phyloP scores from a whole-genome alignment of 192 early-diverging fungal species.

The Backusella macrospora region DNA sequence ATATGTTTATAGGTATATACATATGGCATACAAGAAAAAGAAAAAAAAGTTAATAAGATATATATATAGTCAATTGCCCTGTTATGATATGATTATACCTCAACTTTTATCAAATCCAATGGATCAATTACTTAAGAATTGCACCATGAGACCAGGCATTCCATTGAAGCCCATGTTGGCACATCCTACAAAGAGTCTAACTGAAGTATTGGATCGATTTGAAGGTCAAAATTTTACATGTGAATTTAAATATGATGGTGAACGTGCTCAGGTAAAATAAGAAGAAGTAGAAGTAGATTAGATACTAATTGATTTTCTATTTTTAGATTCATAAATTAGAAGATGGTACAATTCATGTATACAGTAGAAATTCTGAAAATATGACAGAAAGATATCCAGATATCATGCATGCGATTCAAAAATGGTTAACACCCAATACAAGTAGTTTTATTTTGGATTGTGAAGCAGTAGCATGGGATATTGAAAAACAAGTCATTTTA shows the following conservation, averaged over 20 bases:
- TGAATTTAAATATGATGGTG: constrained; percentile 99
- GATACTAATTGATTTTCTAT: not conserved
- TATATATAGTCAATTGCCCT: constrained; percentile 80
- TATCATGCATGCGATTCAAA: constrained; percentile 75
- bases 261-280: constrained; percentile 77
- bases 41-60: not conserved
- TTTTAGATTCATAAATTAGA: constrained; percentile 81
- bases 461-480: constrained; percentile 99
- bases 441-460: constrained; percentile 96
- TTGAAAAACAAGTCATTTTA: constrained; percentile 74
- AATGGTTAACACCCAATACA: constrained; percentile 61
- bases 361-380: constrained; percentile 95
- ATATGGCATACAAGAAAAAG: not conserved
- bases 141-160: constrained; percentile 93
- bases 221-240: constrained; percentile 93
- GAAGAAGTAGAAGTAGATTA: not conserved
- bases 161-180: constrained; percentile 99
- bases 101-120: constrained; percentile 80
- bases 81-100: constrained; percentile 91
- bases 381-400: constrained; percentile 93
- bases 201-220: constrained; percentile 93
- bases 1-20: constrained; percentile 64
- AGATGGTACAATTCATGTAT: constrained; percentile 79
- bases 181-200: constrained; percentile 93
- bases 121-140: constrained; percentile 65